These are phyloP conservation scores for Cladophialophora exuberans DNA, from an alignment of 2,329 filamentous ascomycete genomes.

Conservation along the genomic window DNA sequence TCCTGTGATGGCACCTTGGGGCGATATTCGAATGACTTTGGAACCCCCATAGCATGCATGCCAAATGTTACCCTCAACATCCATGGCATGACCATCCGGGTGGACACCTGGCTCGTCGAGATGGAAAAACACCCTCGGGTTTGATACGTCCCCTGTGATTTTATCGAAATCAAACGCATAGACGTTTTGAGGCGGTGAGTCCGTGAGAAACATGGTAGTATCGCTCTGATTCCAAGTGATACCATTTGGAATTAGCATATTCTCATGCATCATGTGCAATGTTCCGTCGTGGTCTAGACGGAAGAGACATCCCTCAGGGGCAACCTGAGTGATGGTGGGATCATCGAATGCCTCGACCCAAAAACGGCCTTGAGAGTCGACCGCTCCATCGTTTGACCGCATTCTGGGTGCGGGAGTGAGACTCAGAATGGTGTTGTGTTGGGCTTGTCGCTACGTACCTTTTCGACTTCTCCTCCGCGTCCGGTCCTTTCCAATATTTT, in stretches of 20 bases:
- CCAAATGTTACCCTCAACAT: constrained; percentile 86
- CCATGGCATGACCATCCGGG: constrained; percentile 84
- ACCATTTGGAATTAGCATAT: constrained; percentile 80
- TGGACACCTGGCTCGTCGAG: constrained; percentile 64
- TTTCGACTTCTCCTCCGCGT: constrained; percentile 51
- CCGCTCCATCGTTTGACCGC: constrained; percentile 78
- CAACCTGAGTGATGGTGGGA: constrained; percentile 61
- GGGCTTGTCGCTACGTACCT: constrained; percentile 39
- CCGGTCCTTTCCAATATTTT: constrained; percentile 58
- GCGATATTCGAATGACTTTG: constrained; percentile 73
- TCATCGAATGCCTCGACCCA: constrained; percentile 90
- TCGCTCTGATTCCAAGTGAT: constrained; percentile 77
- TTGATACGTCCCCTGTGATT: constrained; percentile 65
- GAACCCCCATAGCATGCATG: constrained; percentile 80
- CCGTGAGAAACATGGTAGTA: constrained; percentile 79
- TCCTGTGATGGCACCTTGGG: constrained; percentile 70
- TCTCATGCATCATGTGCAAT: constrained; percentile 62
- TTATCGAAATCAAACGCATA: constrained; percentile 74
- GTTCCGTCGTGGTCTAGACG: constrained; percentile 66
- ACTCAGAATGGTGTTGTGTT: constrained; percentile 1
- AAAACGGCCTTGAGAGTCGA: constrained; percentile 78
- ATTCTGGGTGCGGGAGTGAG: constrained; percentile 40
- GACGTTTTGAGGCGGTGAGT: constrained; percentile 72
- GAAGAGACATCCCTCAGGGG: constrained; percentile 68
- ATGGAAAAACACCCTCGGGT: constrained; percentile 73